These are phyloP conservation scores for Diplodia scrobiculata DNA, from an alignment of 2,329 filamentous ascomycete genomes.

Conservation along the genomic window DNA sequence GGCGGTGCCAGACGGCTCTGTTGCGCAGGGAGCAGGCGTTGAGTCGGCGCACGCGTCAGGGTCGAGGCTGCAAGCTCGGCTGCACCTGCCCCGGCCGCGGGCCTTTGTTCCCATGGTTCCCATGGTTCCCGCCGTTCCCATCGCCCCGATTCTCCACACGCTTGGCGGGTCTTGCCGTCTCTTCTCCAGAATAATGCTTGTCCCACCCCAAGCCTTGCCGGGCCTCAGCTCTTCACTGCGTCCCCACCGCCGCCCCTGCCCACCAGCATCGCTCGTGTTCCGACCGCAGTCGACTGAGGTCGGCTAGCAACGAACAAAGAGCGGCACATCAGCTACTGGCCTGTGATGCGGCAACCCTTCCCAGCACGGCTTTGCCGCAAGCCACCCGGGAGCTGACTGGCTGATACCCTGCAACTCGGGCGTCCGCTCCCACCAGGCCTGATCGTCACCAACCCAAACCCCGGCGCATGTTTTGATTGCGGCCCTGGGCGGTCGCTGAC, in stretches of 20 bases:
- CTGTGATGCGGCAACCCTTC: not conserved
- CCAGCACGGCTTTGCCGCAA: constrained; percentile 11
- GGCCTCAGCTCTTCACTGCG: not conserved
- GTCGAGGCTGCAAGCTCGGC: not conserved
- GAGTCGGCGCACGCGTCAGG: constrained; percentile 9
- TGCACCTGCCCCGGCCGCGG: constrained; percentile 1
- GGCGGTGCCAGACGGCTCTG: not conserved
- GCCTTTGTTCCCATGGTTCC: too few species aligned
- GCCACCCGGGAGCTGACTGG: constrained; percentile 20
- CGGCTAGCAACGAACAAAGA: not conserved
- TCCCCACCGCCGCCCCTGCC: not conserved
- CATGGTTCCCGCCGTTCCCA: not conserved
- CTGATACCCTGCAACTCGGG: constrained; percentile 11
- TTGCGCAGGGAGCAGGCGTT: constrained; percentile 13
- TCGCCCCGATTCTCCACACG: not conserved
- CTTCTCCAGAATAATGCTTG: constrained; percentile 2
- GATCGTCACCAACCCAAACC: constrained; percentile 2
- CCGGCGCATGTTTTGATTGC: constrained; percentile 23
- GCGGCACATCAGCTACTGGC: not conserved
- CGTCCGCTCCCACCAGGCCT: constrained; percentile 1
- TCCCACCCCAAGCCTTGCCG: not conserved
- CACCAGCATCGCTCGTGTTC: not conserved
- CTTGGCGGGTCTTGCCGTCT: constrained; percentile 14
- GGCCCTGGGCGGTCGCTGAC: constrained; percentile 6
- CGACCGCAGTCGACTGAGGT: not conserved